Percentiles rank a stretch among this genome's conserved stretches.
These are phyloP conservation scores for Heterococcus sp. DNA, from an alignment of 108 stramenopile genomes.

Conservation along the genomic window DNA sequence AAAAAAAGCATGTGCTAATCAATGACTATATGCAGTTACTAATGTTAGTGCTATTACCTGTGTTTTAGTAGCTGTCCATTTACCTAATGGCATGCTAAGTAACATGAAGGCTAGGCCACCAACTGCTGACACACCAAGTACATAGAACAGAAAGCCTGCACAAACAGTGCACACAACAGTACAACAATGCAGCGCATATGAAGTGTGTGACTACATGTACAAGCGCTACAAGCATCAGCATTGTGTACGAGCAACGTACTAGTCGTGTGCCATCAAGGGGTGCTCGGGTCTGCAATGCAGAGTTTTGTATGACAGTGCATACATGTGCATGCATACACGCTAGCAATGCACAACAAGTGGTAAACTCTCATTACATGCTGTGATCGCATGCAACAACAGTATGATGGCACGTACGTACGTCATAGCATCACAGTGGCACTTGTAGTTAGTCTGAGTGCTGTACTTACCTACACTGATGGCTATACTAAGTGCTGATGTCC, in stretches of 20 bases:
- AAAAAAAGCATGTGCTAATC: background rate
- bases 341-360: too few species aligned
- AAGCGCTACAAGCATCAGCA: background rate
- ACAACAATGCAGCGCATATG: background rate
- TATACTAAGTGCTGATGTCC: constrained; percentile 21
- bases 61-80: constrained; percentile 76
- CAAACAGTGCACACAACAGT: constrained; percentile 7
- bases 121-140: constrained; percentile 38
- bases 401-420: too few species aligned
- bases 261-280: background rate
- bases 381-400: too few species aligned
- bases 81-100: constrained; percentile 72
- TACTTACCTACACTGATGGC: constrained; percentile 17
- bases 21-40: constrained; percentile 53
- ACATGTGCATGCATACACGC: too few species aligned
- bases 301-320: too few species aligned
- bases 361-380: too few species aligned
- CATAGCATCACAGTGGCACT: too few species aligned
- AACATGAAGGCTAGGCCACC: constrained; percentile 88
- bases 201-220: too few species aligned
- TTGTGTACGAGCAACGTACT: background rate
- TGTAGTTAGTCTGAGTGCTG: too few species aligned
- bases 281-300: background rate
- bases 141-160: constrained; percentile 42
- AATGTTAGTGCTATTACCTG: constrained; percentile 86